Base-by-base conservation (phyloP, 495 filamentous ascomycete species). In the Tuber umbilicatum region DNA sequence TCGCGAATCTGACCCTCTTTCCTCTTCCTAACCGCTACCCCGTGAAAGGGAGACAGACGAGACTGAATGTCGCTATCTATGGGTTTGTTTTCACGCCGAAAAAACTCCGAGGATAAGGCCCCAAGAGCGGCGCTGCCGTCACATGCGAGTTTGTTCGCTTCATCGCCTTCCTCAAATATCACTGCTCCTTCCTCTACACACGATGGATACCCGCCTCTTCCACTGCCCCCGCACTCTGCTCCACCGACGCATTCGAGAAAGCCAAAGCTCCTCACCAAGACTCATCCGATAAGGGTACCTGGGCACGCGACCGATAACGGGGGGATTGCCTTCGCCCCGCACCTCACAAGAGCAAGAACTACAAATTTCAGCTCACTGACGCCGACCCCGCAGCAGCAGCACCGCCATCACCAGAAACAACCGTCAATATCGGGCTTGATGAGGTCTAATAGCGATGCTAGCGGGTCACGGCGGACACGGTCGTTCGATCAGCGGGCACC, bases 11-110 rank as follows among this genome's bases (percentile, higher is more conserved):
- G 5, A 16, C n/a, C 55, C 55, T 64, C 55, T 31, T 60, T 64
- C 55, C 55, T 14, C 27, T 31, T 31, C n/a, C 55, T 31, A 17
- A 64, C n/a, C 12, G 23, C n/a, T 27, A 5, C 5, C 55, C n/a
- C n/a, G 2, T 55, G 23, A 55, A 27, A 64, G 50, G n/a, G 55
- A 64, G 55, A 31, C 1, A 55, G 55, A 64, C 55, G 10, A 64
- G n/a, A 14, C 9, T 5, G 31, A 31, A 82, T 77, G 81, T 50
- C 79, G 14, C 60, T 79, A n/a, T 68, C 79, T 23, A 73, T 81
- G 45, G 75, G 70, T 37, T 64, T 81, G 5, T 81, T 81, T 60
- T 81, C 79, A 37, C 79, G 79, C 42, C 79, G 79, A 45, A 81
- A 81, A 67, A 73, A 69, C 72, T 75, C 72, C 41, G 79, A 73